Conservation (phyloP, 345 rosid genomes). For the Abelmoschus esculentus region DNA sequence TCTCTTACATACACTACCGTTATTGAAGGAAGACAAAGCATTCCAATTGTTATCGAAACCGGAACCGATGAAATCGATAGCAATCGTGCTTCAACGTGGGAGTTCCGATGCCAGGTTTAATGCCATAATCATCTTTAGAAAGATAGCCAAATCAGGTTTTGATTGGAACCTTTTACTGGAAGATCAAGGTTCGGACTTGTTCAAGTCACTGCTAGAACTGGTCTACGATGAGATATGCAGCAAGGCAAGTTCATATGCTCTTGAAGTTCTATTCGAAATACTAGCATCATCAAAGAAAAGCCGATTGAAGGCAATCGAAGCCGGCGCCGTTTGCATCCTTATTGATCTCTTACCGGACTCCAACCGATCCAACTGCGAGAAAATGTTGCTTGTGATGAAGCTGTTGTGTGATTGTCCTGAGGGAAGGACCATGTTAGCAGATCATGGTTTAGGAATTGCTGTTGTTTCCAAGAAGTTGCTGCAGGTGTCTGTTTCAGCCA, state of each 20-base stretch:
- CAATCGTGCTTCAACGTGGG: conserved; percentile 1
- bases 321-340: conserved; percentile 3
- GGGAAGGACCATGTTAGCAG: not conserved
- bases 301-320: conserved; percentile 3
- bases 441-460: not conserved
- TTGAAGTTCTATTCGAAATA: not conserved
- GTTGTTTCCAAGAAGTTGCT: not conserved
- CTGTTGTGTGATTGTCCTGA: not conserved
- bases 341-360: conserved; percentile 3
- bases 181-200: not conserved
- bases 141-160: not conserved
- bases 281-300: conserved; percentile 5
- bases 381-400: not conserved
- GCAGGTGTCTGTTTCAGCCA: not conserved
- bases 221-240: not conserved
- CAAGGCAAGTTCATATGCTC: not conserved
- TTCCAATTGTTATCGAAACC: not conserved
- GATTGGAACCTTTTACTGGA: not conserved
- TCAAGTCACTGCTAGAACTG: conserved; percentile 2
- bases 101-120: not conserved
- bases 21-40: not conserved
- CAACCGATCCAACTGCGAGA: conserved; percentile 2
- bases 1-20: not conserved
- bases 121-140: not conserved
- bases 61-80: conserved; percentile 1